Conservation (phyloP, 2,329 filamentous ascomycete genomes). For the Dothidotthia symphoricarpi region DNA sequence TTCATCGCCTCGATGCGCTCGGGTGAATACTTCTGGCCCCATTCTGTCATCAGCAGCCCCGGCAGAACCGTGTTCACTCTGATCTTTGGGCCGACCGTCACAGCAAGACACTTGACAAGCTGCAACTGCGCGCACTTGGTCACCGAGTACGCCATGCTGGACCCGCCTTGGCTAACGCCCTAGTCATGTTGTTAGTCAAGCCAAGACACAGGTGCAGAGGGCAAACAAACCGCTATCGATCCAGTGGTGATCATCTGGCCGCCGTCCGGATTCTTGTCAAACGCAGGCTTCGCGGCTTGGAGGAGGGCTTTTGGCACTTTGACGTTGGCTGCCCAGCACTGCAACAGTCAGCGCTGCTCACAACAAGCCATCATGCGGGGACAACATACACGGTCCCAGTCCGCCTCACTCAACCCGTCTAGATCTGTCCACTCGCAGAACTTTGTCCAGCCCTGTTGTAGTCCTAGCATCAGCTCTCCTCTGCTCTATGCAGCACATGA, state of each 20-base stretch:
- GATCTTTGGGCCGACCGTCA: constrained; percentile 61
- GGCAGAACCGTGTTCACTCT: constrained; percentile 66
- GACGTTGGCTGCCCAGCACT: constrained; percentile 65
- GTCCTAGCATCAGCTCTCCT: neutral
- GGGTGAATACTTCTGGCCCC: constrained; percentile 56
- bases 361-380: constrained; percentile 14
- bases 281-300: constrained; percentile 57
- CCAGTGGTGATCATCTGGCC: constrained; percentile 64
- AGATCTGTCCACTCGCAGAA: constrained; percentile 59
- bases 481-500: neutral
- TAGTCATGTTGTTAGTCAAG: constrained; percentile 18
- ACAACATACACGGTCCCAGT: constrained; percentile 59
- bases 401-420: constrained; percentile 57
- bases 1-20: constrained; percentile 57
- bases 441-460: constrained; percentile 58
- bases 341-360: constrained; percentile 9
- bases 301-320: constrained; percentile 52
- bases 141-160: constrained; percentile 69
- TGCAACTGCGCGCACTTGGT: constrained; percentile 74
- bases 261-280: constrained; percentile 61
- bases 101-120: constrained; percentile 64
- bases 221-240: constrained; percentile 54
- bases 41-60: constrained; percentile 61
- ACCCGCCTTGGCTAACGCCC: constrained; percentile 53
- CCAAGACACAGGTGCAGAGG: neutral